Conservation (phyloP, 2,329 filamentous ascomycete species). For the Calonectria ilicicola region DNA sequence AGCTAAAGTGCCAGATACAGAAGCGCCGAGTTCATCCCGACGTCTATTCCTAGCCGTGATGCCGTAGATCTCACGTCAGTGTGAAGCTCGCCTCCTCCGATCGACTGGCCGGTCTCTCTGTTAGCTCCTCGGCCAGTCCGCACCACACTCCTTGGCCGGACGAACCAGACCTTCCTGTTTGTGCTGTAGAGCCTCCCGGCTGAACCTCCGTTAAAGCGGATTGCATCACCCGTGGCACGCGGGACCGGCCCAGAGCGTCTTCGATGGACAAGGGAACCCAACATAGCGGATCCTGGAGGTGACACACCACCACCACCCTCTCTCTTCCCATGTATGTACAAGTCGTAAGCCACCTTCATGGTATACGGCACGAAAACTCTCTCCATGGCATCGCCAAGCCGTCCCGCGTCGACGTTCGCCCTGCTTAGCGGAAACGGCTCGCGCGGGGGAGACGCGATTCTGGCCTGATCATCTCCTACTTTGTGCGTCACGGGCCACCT, state of each 20-base stretch:
- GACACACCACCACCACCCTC: background rate
- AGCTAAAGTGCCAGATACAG: background rate
- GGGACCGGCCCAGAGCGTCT: background rate
- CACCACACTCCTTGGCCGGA: background rate
- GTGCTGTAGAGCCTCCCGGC: background rate
- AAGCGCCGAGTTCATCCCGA: background rate
- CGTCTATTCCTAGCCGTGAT: background rate
- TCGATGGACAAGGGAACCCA: background rate
- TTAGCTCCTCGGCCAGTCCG: background rate
- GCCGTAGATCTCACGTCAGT: constrained; percentile 11
- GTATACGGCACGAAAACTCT: background rate
- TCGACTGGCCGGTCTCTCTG: background rate
- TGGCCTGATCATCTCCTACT: background rate
- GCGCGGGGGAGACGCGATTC: background rate
- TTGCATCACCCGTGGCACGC: background rate
- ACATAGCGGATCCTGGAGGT: background rate
- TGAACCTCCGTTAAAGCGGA: no score
- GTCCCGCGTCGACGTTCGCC: background rate
- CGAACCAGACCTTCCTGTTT: background rate
- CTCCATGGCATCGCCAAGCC: background rate
- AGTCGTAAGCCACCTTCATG: background rate
- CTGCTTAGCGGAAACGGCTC: background rate
- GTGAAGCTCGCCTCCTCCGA: background rate
- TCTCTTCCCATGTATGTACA: background rate
- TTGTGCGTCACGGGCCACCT: background rate